phyloP scores from a whole-genome alignment of 352 stramenopile genomes.

The Phytophthora vignae region DNA sequence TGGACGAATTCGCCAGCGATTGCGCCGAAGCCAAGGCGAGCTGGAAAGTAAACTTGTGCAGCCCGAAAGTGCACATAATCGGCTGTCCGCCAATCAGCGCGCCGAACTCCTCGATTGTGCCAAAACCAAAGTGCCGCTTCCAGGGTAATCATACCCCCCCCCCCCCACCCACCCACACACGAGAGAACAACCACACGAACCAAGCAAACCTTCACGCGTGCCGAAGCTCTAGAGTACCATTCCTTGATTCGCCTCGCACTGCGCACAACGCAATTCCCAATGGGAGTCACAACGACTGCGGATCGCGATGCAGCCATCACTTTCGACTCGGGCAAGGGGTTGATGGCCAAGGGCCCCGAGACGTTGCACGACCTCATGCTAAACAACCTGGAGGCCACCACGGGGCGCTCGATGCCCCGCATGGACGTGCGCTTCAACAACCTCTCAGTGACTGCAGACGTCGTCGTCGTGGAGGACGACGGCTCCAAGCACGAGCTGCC shows the following conservation, averaged over 20 bases:
- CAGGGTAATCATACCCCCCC: background rate
- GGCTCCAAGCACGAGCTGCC: constrained; percentile 38
- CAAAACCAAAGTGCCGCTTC: background rate
- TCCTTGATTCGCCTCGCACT: constrained; percentile 25
- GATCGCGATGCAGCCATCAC: constrained; percentile 12
- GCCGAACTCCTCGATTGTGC: background rate
- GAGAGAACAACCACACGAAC: too few relatives aligned
- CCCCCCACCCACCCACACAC: background rate
- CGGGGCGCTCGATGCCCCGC: constrained; percentile 42
- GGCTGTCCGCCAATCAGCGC: background rate
- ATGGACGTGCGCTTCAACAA: constrained; percentile 58
- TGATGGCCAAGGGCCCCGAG: constrained; percentile 46
- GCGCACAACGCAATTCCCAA: constrained; percentile 1
- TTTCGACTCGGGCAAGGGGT: constrained; percentile 26
- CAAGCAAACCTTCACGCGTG: too few relatives aligned
- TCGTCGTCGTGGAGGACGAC: constrained; percentile 36
- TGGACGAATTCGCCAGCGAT: background rate
- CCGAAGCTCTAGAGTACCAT: background rate
- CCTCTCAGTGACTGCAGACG: constrained; percentile 45
- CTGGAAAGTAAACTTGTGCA: background rate
- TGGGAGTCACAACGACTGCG: constrained; percentile 20
- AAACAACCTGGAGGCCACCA: constrained; percentile 29
- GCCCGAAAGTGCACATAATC: background rate
- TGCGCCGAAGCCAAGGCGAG: background rate
- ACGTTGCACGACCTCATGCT: constrained; percentile 42